Evolutionary conservation across 2,329 filamentous ascomycete species (phyloP).

Genomic region (Fusarium camptoceras): DNA sequence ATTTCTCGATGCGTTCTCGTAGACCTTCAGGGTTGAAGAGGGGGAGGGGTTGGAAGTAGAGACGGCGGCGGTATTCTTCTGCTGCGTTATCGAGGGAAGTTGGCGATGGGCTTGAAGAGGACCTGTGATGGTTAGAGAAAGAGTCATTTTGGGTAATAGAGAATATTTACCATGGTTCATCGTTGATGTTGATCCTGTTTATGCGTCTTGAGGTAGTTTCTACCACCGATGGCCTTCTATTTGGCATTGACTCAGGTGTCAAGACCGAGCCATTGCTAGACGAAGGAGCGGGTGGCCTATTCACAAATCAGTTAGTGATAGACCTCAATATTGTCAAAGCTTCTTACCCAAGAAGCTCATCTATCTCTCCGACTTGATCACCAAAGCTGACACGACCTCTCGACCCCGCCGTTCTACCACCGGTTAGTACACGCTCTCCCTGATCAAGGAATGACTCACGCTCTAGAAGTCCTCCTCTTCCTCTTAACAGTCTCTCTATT

Average conservation of each 20-base stretch:
- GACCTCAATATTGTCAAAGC: rapidly evolving
- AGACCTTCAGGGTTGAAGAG: slow-evolving; percentile 28
- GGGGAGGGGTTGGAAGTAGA: slow-evolving; percentile 40
- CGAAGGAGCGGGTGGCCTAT: slow-evolving; percentile 1
- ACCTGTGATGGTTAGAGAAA: background rate
- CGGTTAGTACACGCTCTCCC: background rate
- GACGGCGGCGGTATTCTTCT: slow-evolving; percentile 25
- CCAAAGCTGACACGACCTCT: slow-evolving; percentile 9
- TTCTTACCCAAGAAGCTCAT: slow-evolving; percentile 20
- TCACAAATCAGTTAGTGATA: background rate
- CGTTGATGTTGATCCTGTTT: background rate
- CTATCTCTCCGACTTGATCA: slow-evolving; percentile 9
- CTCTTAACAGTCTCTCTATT: slow-evolving; percentile 26
- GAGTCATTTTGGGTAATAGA: rapidly evolving
- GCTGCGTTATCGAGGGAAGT: slow-evolving; percentile 22
- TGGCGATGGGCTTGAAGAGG: background rate
- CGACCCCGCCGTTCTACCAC: background rate
- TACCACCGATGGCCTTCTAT: background rate
- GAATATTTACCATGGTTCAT: background rate
- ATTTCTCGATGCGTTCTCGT: slow-evolving; percentile 6
- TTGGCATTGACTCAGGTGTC: slow-evolving; percentile 16
- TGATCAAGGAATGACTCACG: slow-evolving; percentile 2
- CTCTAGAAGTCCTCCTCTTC: slow-evolving; percentile 22
- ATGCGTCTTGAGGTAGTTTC: slow-evolving; percentile 8
- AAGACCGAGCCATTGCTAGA: slow-evolving; percentile 20